These are phyloP conservation scores for Pezizomycotina sp. DNA, from an alignment of 2,329 filamentous ascomycete genomes.

Conservation along the genomic window DNA sequence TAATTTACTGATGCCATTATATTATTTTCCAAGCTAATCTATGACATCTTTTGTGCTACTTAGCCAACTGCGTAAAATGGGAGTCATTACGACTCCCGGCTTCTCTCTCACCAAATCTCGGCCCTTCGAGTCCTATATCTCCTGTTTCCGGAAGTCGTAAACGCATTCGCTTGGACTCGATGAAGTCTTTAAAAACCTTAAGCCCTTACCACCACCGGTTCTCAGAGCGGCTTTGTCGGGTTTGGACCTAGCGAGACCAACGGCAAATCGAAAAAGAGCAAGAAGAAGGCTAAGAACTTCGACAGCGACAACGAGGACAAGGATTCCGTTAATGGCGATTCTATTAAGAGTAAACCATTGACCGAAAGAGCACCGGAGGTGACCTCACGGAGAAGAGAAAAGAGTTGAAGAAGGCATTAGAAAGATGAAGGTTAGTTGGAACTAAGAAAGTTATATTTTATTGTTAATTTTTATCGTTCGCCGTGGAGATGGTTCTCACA, in stretches of 20 bases:
- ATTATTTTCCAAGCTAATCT: too few relatives aligned
- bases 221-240: conserved; percentile 15
- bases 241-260: conserved; percentile 13
- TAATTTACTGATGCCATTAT: conserved; percentile 1
- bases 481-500: conserved; percentile 18
- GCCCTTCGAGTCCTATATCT: conserved; percentile 12
- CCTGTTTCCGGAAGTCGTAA: conserved; percentile 7
- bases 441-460: background rate
- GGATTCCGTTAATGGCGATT: conserved; percentile 12
- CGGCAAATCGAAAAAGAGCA: conserved; percentile 10
- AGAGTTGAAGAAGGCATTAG: conserved; percentile 19
- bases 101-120: conserved; percentile 27
- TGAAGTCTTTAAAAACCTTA: conserved; percentile 16
- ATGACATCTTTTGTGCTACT: too few relatives aligned
- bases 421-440: conserved; percentile 17
- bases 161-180: conserved; percentile 16
- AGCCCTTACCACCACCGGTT: conserved; percentile 14
- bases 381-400: conserved; percentile 13
- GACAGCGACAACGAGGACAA: conserved; percentile 18
- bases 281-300: conserved; percentile 11
- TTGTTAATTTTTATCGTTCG: background rate
- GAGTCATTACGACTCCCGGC: conserved; percentile 59
- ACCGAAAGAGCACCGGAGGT: background rate
- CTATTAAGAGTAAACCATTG: too few relatives aligned
- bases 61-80: conserved; percentile 96